Conservation (phyloP, 2,329 filamentous ascomycete genomes). For the Xylariomycetidae sp. region DNA sequence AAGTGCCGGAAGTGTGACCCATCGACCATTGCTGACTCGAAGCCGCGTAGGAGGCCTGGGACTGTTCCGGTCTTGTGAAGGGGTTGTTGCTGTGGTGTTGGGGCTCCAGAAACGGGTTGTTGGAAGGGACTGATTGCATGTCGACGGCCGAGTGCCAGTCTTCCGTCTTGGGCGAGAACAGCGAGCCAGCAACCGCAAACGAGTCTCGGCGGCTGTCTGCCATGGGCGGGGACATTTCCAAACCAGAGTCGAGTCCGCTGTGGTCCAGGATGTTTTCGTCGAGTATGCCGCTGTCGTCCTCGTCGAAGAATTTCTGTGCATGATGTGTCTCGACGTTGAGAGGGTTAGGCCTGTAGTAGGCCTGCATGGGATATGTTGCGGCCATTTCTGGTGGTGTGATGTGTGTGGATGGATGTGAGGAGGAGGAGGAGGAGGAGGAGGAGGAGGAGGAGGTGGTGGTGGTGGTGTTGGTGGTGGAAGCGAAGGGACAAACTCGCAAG, state of each 20-base stretch:
- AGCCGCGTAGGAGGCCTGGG: conserved; percentile 37
- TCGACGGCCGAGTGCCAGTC: conserved; percentile 55
- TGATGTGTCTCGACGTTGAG: conserved; percentile 49
- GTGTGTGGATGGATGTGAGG: conserved; percentile 4
- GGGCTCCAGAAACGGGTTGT: conserved; percentile 56
- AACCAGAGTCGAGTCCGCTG: conserved; percentile 51
- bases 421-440: conserved; percentile 10
- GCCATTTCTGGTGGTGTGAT: conserved; percentile 36
- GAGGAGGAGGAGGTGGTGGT: too few relatives aligned
- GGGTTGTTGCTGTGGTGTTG: conserved; percentile 59
- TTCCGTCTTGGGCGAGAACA: conserved; percentile 61
- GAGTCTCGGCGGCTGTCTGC: conserved; percentile 57
- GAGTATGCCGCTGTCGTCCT: conserved; percentile 53
- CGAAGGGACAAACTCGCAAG: too few relatives aligned
- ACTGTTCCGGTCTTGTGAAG: conserved; percentile 59
- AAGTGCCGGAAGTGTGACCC: conserved; percentile 60
- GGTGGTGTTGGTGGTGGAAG: too few relatives aligned
- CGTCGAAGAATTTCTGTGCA: conserved; percentile 53
- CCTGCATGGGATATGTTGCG: conserved; percentile 45
- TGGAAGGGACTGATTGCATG: conserved; percentile 58
- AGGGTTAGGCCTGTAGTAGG: conserved; percentile 43
- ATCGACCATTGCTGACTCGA: conserved; percentile 54
- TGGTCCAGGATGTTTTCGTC: conserved; percentile 58
- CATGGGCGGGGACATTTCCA: conserved; percentile 60
- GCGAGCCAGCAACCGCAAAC: conserved; percentile 49